Evolutionary conservation across 345 rosid genomes (phyloP).

Genomic region (Brassica napus): DNA sequence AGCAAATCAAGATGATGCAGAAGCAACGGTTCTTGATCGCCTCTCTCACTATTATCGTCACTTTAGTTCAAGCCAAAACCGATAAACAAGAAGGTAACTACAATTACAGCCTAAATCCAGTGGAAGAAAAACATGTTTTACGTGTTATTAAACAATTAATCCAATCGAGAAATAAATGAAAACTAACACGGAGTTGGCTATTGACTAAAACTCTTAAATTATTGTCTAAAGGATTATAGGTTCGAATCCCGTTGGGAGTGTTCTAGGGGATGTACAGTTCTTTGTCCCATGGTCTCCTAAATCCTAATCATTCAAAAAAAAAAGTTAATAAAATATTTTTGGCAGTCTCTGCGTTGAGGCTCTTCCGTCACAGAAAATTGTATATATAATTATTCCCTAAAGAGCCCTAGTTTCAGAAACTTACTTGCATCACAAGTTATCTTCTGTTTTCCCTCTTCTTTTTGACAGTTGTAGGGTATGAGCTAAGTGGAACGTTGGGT

Average conservation of each 20-base stretch:
- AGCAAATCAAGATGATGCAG: constrained; percentile 25
- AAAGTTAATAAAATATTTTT: too few relatives aligned
- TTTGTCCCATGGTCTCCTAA: too few relatives aligned
- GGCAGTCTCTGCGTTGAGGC: too few relatives aligned
- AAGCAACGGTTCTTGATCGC: constrained; percentile 29
- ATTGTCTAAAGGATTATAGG: too few relatives aligned
- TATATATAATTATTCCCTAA: too few relatives aligned
- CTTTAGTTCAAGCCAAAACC: constrained; percentile 50
- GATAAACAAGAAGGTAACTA: constrained; percentile 54
- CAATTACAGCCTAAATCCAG: background rate
- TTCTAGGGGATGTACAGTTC: too few relatives aligned
- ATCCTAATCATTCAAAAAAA: too few relatives aligned
- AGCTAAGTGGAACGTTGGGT: constrained; percentile 74
- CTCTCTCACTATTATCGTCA: constrained; percentile 38
- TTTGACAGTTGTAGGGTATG: constrained; percentile 61
- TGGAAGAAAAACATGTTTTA: too few relatives aligned
- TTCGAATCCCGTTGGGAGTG: too few relatives aligned
- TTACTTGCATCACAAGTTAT: constrained; percentile 14
- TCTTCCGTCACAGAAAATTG: too few relatives aligned
- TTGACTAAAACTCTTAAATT: too few relatives aligned
- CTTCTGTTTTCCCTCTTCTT: background rate
- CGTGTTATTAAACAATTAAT: background rate
- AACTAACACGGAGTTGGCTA: constrained; percentile 4
- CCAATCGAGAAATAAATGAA: background rate
- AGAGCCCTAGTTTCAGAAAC: background rate